phyloP scores from a whole-genome alignment of 2,329 filamentous ascomycete genomes.

The Dothistroma septosporum region DNA sequence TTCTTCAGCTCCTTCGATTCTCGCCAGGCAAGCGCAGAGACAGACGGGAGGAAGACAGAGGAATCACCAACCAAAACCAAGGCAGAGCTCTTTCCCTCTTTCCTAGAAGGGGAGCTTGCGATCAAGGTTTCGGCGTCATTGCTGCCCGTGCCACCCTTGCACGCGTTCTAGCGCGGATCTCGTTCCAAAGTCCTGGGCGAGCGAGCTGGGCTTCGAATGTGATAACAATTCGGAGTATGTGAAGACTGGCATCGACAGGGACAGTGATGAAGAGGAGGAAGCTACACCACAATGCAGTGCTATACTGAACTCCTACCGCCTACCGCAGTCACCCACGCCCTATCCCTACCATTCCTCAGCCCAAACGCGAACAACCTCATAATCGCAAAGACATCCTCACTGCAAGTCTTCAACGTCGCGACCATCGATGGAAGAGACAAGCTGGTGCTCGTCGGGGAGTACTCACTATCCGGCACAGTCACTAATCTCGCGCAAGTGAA shows the following conservation, averaged over 20 bases:
- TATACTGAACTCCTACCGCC: conserved; percentile 94
- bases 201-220: neutral
- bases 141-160: neutral
- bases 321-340: conserved; percentile 85
- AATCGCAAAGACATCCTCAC: conserved; percentile 84
- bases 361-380: conserved; percentile 76
- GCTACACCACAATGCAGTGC: conserved; percentile 69
- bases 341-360: conserved; percentile 73
- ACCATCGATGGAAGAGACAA: conserved; percentile 43
- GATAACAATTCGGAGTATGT: neutral
- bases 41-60: neutral
- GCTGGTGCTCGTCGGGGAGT: conserved; percentile 80
- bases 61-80: neutral
- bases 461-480: conserved; percentile 76
- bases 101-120: neutral
- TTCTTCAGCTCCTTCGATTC: neutral
- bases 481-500: conserved; percentile 78
- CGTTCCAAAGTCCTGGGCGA: neutral
- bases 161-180: neutral
- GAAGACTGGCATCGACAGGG: neutral
- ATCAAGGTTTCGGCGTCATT: neutral
- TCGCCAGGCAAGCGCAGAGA: neutral
- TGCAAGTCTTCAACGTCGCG: conserved; percentile 74
- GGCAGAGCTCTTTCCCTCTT: neutral
- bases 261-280: conserved; percentile 2